Percentiles rank a stretch among this genome's conserved stretches.
phyloP scores from a whole-genome alignment of 768 basidiomycete species.

The Panaeolus cyanescens region DNA sequence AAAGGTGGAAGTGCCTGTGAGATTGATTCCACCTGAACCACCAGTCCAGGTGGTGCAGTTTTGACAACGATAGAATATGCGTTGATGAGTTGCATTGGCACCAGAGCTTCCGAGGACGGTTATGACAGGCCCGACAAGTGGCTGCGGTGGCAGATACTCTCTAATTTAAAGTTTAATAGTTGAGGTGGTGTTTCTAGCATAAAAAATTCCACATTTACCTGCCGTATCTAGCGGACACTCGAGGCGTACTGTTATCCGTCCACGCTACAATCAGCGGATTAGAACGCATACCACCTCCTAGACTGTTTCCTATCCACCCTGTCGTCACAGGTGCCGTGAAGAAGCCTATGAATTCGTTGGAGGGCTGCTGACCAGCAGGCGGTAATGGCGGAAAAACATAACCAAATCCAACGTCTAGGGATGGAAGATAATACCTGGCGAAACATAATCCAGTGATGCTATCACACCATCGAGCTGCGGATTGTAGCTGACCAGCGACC shows the following conservation, averaged over 20 bases:
- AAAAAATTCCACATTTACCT: background rate
- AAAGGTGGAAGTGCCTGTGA: constrained; percentile 4
- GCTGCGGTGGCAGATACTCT: background rate
- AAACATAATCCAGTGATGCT: background rate
- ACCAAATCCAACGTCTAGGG: background rate
- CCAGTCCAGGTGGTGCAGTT: constrained; percentile 12
- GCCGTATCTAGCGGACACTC: constrained; percentile 2
- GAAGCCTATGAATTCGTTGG: constrained; percentile 13
- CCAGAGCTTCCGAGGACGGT: constrained; percentile 11
- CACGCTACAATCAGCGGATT: constrained; percentile 11
- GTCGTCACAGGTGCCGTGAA: constrained; percentile 6
- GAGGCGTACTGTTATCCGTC: constrained; percentile 5
- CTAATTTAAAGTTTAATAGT: background rate
- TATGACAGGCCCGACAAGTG: constrained; percentile 3
- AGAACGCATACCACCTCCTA: constrained; percentile 11
- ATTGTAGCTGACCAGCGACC: background rate
- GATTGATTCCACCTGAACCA: constrained; percentile 8
- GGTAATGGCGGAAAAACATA: constrained; percentile 5
- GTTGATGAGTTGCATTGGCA: constrained; percentile 10
- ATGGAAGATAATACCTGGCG: background rate
- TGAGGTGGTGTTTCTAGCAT: background rate
- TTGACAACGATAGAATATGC: constrained; percentile 12
- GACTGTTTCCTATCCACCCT: constrained; percentile 10
- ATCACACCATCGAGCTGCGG: constrained; percentile 1
- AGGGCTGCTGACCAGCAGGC: background rate